Percentiles rank a stretch among this genome's conserved stretches.
Conservation (phyloP, 2,329 filamentous ascomycete species). For the Ophioceras dolichostomum region DNA sequence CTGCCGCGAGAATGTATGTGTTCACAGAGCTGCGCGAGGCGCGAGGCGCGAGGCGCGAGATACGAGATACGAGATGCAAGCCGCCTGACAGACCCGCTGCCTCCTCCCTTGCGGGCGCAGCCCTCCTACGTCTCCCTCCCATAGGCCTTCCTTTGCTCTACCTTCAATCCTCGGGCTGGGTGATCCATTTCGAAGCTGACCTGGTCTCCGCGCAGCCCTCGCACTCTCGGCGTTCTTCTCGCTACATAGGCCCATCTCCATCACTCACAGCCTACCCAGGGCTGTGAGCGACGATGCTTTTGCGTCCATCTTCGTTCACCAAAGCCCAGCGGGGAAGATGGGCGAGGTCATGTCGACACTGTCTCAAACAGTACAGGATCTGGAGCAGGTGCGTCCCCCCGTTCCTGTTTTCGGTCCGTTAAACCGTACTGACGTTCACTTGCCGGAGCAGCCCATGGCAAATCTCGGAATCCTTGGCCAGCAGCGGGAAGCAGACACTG, state of each 20-base stretch:
- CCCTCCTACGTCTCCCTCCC: too few relatives aligned
- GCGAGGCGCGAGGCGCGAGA: too few relatives aligned
- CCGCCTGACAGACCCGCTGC: too few relatives aligned
- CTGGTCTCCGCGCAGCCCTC: conserved; percentile 46
- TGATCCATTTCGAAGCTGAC: neutral
- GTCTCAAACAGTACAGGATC: conserved; percentile 42
- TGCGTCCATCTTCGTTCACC: conserved; percentile 65
- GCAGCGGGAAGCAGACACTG: conserved; percentile 25
- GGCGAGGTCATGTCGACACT: conserved; percentile 57
- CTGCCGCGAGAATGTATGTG: conserved; percentile 52
- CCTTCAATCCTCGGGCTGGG: neutral
- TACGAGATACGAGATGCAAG: too few relatives aligned
- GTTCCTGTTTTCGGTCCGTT: too few relatives aligned
- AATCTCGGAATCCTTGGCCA: conserved; percentile 30
- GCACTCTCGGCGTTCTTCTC: conserved; percentile 90
- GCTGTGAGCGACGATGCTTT: conserved; percentile 63
- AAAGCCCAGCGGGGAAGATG: conserved; percentile 36
- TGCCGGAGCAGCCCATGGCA: conserved; percentile 42
- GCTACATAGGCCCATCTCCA: conserved; percentile 84
- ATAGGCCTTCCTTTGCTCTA: conserved; percentile 3
- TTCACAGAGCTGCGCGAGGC: too few relatives aligned
- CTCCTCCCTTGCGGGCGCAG: too few relatives aligned
- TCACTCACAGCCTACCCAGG: conserved; percentile 69
- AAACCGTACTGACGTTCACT: too few relatives aligned
- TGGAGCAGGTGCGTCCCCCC: too few relatives aligned